Conservation (phyloP, 441 rosid genomes). For the Capsella rubella region DNA sequence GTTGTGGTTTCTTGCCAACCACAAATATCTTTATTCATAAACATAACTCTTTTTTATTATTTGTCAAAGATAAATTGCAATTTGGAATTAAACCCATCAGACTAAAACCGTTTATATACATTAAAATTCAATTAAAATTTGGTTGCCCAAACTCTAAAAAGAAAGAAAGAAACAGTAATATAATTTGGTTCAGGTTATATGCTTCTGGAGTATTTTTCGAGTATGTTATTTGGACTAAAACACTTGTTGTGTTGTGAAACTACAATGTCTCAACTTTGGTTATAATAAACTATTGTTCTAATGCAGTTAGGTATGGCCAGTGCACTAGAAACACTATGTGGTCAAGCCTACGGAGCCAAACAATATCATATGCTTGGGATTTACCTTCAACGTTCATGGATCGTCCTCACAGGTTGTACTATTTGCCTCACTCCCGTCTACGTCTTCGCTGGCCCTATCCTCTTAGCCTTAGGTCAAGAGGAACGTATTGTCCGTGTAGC, state of each 20-base stretch:
- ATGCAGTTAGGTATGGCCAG: constrained; percentile 89
- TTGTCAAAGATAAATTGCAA: neutral
- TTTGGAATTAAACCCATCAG: neutral
- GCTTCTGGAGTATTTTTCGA: neutral
- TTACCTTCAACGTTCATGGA: constrained; percentile 85
- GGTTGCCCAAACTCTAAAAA: too few species aligned
- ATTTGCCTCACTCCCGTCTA: constrained; percentile 62
- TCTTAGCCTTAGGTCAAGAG: constrained; percentile 70
- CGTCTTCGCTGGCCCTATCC: constrained; percentile 57
- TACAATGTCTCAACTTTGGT: neutral
- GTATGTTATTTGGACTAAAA: neutral
- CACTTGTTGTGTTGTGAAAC: neutral
- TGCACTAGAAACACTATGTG: constrained; percentile 82
- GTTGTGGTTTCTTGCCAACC: too few species aligned
- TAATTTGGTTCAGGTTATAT: too few species aligned
- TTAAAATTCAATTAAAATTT: neutral
- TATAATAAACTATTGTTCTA: neutral
- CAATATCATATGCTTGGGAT: constrained; percentile 82
- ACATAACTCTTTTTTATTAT: too few species aligned
- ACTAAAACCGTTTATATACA: neutral
- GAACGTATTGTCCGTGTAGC: constrained; percentile 44
- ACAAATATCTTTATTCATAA: too few species aligned
- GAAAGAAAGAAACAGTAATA: too few species aligned
- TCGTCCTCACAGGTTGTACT: constrained; percentile 52
- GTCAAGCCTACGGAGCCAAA: constrained; percentile 85